Conservation (phyloP, 2,329 filamentous ascomycete species). For the Fusarium abutilonis region DNA sequence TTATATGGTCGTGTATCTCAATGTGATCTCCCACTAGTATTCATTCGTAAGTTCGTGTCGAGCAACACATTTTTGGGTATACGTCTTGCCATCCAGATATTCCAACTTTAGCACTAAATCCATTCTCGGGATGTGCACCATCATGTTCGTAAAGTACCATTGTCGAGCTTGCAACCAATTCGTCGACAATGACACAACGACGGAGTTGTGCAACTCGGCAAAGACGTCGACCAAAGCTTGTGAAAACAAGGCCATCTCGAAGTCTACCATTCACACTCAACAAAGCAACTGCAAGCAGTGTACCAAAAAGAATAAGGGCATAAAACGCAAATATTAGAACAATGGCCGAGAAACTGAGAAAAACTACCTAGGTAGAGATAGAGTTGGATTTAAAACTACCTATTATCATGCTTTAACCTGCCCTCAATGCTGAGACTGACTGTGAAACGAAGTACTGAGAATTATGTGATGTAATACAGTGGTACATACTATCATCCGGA, state of each 20-base stretch:
- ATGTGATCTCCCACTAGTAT: too few relatives aligned
- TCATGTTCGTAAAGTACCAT: conserved; percentile 4
- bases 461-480: not conserved
- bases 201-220: not conserved
- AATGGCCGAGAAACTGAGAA: not conserved
- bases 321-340: not conserved
- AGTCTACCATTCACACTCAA: not conserved
- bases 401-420: not conserved
- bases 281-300: conserved; percentile 1
- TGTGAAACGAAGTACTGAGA: not conserved
- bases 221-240: not conserved
- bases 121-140: conserved; percentile 1
- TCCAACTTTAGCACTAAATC: too few relatives aligned
- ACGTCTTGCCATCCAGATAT: too few relatives aligned
- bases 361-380: not conserved
- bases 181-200: not conserved
- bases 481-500: not conserved
- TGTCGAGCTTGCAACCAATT: conserved; percentile 1
- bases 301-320: not conserved
- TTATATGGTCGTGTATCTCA: too few relatives aligned
- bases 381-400: not conserved
- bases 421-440: too few relatives aligned
- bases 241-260: not conserved
- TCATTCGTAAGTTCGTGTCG: too few relatives aligned
- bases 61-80: too few relatives aligned